Evolutionary conservation across 495 filamentous ascomycete genomes (phyloP).

Genomic region (Cercophora newfieldiana): DNA sequence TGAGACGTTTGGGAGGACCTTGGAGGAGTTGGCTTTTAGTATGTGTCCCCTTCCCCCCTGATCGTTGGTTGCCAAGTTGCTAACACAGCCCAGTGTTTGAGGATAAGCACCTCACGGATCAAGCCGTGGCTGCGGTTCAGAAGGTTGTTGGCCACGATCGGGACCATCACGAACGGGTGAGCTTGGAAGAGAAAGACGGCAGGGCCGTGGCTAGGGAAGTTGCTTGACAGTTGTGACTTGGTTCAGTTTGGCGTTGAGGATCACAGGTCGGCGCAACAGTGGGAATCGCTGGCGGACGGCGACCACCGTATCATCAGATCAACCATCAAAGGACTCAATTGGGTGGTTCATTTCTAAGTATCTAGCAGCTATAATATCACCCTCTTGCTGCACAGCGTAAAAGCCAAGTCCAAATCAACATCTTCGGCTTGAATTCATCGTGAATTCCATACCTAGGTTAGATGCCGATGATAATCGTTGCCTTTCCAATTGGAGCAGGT

Average conservation of each 20-base stretch:
- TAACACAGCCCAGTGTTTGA: constrained; percentile 42
- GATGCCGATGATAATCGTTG: no score
- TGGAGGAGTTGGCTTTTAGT: constrained; percentile 67
- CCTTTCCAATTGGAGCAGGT: constrained; percentile 9
- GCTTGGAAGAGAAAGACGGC: constrained; percentile 1
- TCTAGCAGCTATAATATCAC: no score
- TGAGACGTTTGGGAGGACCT: constrained; percentile 60
- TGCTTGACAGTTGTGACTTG: background rate
- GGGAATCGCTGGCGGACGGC: no score
- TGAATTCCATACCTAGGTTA: no score
- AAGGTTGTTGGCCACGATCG: constrained; percentile 39
- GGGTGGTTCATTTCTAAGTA: no score
- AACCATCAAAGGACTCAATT: no score
- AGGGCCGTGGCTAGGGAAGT: constrained; percentile 17
- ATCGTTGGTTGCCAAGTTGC: background rate
- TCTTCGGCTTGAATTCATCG: no score
- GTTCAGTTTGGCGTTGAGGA: background rate
- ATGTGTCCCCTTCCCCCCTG: constrained; percentile 30
- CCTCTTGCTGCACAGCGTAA: no score
- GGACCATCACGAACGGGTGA: background rate
- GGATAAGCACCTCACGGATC: constrained; percentile 41
- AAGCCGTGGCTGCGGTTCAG: constrained; percentile 41
- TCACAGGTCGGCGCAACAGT: no score
- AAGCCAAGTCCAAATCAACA: no score
- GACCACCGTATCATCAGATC: no score